Evolutionary conservation across 164 flowering plant species (phyloP), one percentile per base, ranked within the genome.

Genomic region (Platanus orientalis): DNA sequence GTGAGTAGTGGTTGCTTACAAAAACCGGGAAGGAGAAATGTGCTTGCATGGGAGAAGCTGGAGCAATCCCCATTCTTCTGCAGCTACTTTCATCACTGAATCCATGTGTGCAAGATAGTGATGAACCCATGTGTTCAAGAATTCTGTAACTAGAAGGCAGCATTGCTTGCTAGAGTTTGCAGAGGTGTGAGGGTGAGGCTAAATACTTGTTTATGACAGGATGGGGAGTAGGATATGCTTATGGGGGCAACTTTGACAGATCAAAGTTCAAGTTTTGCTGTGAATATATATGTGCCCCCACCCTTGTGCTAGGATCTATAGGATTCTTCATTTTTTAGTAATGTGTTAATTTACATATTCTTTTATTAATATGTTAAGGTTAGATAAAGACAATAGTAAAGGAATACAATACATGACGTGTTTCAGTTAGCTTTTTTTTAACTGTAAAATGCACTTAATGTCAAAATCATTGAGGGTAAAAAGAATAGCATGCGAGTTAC

Each of bases 101-200:
- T 58, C 72, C 87, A 20, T 54, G 78, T 51, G 88, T 96, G 4
- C 97, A 95, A 70, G 99, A n/a, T n/a, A n/a, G n/a, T n/a, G n/a
- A n/a, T n/a, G n/a, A n/a, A n/a, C n/a, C n/a, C n/a, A n/a, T n/a
- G n/a, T n/a, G n/a, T n/a, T n/a, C n/a, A n/a, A 90, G 74, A 95
- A 92, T 77, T 78, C 99, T 0, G 97, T 95, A 3, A 95, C 99
- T 0, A 98, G 57, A 95, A 95, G 69, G 99, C 98, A 9, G 96
- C 97, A 16, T 95, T 97, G 1, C 94, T 95, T 53, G 96, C 89
- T 45, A 76, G 95, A 64, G 92, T 88, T 57, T 90, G 84, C 65
- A 87, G 58, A 80, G 91, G 65, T 77, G 84, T 56, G 92, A n/a
- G n/a, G n/a, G n/a, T n/a, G n/a, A 86, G 63, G 75, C 84, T 63